Percentiles rank a stretch among this genome's conserved stretches.
Evolutionary conservation across 257 asterid genomes (phyloP).

Genomic region (Ilex aquifolium): DNA sequence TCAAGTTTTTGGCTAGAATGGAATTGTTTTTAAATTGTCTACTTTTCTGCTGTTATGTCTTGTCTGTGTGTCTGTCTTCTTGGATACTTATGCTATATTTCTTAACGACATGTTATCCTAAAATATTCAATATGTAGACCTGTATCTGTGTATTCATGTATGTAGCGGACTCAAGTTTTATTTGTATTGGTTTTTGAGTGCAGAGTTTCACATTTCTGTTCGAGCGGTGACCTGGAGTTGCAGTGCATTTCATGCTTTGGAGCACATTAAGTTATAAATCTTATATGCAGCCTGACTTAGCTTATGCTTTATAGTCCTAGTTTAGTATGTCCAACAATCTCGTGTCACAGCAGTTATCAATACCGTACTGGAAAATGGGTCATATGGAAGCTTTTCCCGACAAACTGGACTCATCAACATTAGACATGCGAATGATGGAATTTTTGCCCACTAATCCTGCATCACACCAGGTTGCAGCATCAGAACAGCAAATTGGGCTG

Average conservation of each 20-base stretch:
- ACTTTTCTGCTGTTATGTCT: too few species aligned
- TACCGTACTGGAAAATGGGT: slow-evolving; percentile 33
- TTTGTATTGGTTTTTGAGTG: too few species aligned
- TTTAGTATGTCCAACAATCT: slow-evolving; percentile 42
- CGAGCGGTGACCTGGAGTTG: neutral
- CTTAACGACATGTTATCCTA: too few species aligned
- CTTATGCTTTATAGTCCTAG: slow-evolving; percentile 11
- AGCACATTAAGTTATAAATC: too few species aligned
- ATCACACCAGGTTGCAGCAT: slow-evolving; percentile 23
- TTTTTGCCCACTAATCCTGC: slow-evolving; percentile 6
- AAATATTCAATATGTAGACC: too few species aligned
- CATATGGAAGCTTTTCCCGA: slow-evolving; percentile 57
- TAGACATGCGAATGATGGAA: slow-evolving; percentile 32
- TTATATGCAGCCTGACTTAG: neutral
- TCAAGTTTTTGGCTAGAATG: too few species aligned
- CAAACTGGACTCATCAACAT: slow-evolving; percentile 34
- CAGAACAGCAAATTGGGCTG: slow-evolving; percentile 19
- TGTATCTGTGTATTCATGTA: too few species aligned
- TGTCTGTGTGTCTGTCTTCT: too few species aligned
- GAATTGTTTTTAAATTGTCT: too few species aligned
- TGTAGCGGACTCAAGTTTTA: too few species aligned
- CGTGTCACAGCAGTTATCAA: slow-evolving; percentile 40
- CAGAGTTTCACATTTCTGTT: too few species aligned
- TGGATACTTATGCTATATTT: too few species aligned
- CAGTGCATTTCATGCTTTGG: neutral